A percentile compares a stretch with the other conserved stretches of the same genome.
Conservation (phyloP, 2,329 filamentous ascomycete species). For the Aschersonia sp. region DNA sequence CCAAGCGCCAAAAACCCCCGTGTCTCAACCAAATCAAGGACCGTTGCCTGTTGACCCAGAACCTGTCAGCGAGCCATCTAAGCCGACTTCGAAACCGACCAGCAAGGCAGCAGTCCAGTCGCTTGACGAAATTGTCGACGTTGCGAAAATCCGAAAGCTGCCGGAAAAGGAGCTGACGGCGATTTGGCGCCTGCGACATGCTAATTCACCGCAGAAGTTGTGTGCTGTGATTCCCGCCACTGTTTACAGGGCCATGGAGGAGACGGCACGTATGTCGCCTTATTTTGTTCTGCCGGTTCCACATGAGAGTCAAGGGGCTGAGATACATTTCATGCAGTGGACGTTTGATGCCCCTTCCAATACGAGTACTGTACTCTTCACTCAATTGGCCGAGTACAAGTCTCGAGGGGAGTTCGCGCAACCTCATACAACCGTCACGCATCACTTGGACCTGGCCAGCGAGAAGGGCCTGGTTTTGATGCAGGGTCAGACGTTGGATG, state of each 20-base stretch:
- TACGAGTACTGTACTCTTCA: conserved; percentile 75
- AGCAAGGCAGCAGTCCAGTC: conserved; percentile 22
- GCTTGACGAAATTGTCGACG: conserved; percentile 49
- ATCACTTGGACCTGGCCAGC: conserved; percentile 67
- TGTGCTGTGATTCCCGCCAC: conserved; percentile 65
- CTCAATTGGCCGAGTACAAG: conserved; percentile 87
- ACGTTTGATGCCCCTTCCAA: conserved; percentile 58
- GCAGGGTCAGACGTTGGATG: conserved; percentile 66
- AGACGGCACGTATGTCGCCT: conserved; percentile 59
- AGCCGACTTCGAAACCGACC: background rate
- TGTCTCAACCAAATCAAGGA: conserved; percentile 19
- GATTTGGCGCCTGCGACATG: conserved; percentile 83
- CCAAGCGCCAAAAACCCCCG: conserved; percentile 19
- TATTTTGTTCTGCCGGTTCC: conserved; percentile 86
- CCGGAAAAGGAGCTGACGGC: conserved; percentile 71
- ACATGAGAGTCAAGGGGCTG: conserved; percentile 53
- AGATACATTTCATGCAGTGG: conserved; percentile 97
- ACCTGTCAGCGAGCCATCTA: conserved; percentile 10
- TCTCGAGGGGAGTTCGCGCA: conserved; percentile 75
- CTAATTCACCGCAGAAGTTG: conserved; percentile 56
- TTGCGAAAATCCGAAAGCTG: conserved; percentile 60
- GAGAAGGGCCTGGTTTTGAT: conserved; percentile 72
- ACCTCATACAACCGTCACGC: conserved; percentile 87
- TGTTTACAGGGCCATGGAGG: conserved; percentile 61
- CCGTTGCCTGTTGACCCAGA: conserved; percentile 11